Percentiles rank a stretch among this genome's conserved stretches.
Conservation (phyloP, 192 early-diverging fungal genomes). For the Coemansia sp. region DNA sequence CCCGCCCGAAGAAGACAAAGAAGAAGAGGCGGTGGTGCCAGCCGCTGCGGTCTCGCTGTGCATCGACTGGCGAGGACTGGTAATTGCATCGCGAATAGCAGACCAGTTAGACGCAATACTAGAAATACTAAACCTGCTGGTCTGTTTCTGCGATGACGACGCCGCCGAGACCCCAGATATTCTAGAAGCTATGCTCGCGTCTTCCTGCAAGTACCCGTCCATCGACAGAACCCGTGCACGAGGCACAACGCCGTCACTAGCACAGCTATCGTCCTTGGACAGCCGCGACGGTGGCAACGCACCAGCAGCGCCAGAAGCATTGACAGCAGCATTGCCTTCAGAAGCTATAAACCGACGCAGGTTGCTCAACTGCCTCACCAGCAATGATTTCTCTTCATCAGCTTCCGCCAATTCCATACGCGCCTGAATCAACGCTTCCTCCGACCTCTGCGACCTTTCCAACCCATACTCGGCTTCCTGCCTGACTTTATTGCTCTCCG, state of each 20-base stretch:
- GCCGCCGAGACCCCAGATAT: background rate
- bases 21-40: constrained; percentile 5
- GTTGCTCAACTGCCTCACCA: constrained; percentile 34
- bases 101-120: constrained; percentile 40
- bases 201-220: constrained; percentile 8
- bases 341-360: constrained; percentile 36
- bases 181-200: background rate
- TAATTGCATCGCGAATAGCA: constrained; percentile 37
- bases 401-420: constrained; percentile 37
- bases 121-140: constrained; percentile 42
- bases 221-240: constrained; percentile 19
- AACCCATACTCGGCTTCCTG: background rate
- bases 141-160: background rate
- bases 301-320: too few species aligned
- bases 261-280: background rate
- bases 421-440: constrained; percentile 25
- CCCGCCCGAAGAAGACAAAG: background rate
- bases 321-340: background rate
- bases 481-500: constrained; percentile 3
- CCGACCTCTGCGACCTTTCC: constrained; percentile 14
- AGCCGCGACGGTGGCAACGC: background rate
- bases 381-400: constrained; percentile 31
- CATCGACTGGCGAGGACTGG: constrained; percentile 34
- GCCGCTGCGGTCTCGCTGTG: background rate
- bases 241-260: constrained; percentile 9